Base-by-base conservation (phyloP, 768 basidiomycete species). In the Dacryopinax primogenitus region DNA sequence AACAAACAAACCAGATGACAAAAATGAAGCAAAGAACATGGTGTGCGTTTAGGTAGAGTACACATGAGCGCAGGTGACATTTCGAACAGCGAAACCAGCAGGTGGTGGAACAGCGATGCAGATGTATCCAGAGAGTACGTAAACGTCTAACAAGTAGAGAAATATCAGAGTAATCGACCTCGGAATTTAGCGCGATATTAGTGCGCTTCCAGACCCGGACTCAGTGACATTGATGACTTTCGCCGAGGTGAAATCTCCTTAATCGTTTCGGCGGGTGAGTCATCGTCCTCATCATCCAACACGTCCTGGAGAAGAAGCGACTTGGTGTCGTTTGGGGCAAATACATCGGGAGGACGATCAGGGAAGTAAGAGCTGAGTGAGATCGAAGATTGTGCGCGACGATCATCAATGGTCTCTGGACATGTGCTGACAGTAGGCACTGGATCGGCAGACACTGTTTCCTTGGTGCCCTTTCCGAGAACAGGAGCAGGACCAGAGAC, bases 21-120 rank as follows among this genome's bases (percentile, higher is more conserved):
- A 58, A 15, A 58, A 58, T 58, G 51, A 13, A 58, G 51, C 3
- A 28, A 32, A 3, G 51, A 21, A 58, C 15, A 32, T 58, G 26
- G 23, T 32, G 51, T 58, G 51, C 51, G 51, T 58, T 58, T 58
- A 58, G 13, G 4, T 58, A 58, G 30, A 58, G 51, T 58, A 58
- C 51, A 58, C 15, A 58, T 58, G 51, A 30, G 23, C 51, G 51
- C 51, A 28, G 51, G 30, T 28, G 26, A 32, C 30, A 28, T 58
- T 58, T 58, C 32, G 3, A 15, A 3, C 4, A 28, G 4, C 4
- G 9, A 30, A 6, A 30, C 2, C 3, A 58, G 26, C 26, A 58
- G 32, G 26, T 21, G 26, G 51, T 58, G 4, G 18, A 23, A 18
- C 30, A 58, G 51, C 13, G 13, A 18, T n/a, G n/a, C n/a, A n/a